Base-by-base conservation (phyloP, 2,329 filamentous ascomycete genomes). In the Penicillium nordicum region DNA sequence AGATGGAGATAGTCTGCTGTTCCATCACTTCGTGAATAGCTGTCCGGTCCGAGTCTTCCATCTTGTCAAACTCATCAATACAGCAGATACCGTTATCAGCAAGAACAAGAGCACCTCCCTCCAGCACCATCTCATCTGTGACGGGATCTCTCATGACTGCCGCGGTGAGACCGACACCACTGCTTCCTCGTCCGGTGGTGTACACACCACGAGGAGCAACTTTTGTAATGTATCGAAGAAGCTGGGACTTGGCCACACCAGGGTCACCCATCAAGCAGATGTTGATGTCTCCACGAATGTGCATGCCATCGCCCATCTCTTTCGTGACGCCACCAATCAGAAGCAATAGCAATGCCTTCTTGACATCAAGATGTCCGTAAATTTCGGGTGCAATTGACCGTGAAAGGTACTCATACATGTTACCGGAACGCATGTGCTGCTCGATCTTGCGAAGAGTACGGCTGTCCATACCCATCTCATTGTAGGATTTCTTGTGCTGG, bases 211-310 rank as follows among this genome's bases (percentile, higher is more conserved):
- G 90, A 59, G 94, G 94, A 1, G 94, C 93, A 30, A 99, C 94
- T 78, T 99, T 97, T 63, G 92, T 91, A 72, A 99, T 97, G 74
- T 99, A 99, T 78, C 97, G 97, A 64, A 99, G 83, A 64, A 99
- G 80, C 79, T 99, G 94, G 37, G 94, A 99, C 79, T 99, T 99
- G 78, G 94, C 94, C 71, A 99, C 94, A 90, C 94, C 94, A 72
- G 94, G 94, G 70, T 99, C 94, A 82, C 94, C 94, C 94, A 99
- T 99, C 69, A 99, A 79, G 74, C 94, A 97, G 61, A 99, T 88
- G 77, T 99, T 99, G 80, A 99, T 96, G 71, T 99, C 94, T 68
- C 94, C 94, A 82, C 94, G 91, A 72, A 99, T 99, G 69, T 92
- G 89, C 94, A 99, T 97, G 58, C 94, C 94, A 69, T 99, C 94